Evolutionary conservation across 106 monocot genomes (phyloP), one percentile per base, ranked within the genome.

Genomic region (Dioscorea zingiberensis): DNA sequence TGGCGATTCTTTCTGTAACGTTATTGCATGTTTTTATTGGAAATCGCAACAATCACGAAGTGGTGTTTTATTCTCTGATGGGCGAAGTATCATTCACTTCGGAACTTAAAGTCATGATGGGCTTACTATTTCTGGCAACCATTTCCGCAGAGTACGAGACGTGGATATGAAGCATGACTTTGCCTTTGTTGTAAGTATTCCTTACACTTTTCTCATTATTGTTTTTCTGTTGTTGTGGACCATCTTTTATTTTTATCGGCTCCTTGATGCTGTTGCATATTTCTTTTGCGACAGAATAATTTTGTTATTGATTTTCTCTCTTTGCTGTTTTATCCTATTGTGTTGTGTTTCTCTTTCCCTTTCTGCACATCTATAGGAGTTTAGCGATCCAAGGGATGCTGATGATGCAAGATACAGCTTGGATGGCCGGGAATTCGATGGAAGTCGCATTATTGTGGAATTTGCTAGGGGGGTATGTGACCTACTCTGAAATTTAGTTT

Each of bases 151-250:
- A 99, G 78, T 99, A 80, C 98, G 93, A 22, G 93, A 93, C 68
- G 98, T 99, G 98, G 98, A 93, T 75, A 65, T 99, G 89, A 99
- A 99, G 98, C 93, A 85, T 47, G 93, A 99, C 80, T 99, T 80
- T 68, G 93, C 98, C 54, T 99, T 99, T 71, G 70, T 99, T 69
- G 98, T 99, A 99, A 69, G 98, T 79, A 25, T 14, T 48, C 30
- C 55, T 30, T 38, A 21, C 18, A 32, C 57, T 54, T 44, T 27
- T 28, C 1, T 30, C 23, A 19, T 73, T 12, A 8, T 51, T 27
- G 56, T 11, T 55, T 48, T 19, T 51, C 0, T 51, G 7, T 18
- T 51, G 19, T 4, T 55, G 47, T 77, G 21, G 15, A 3, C 1
- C n/a, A 57, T 26, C 26, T 72, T 18, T 14, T 44, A 45, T 44